phyloP scores from a whole-genome alignment of 2,329 filamentous ascomycete genomes.

The Aspergillus alliaceus region DNA sequence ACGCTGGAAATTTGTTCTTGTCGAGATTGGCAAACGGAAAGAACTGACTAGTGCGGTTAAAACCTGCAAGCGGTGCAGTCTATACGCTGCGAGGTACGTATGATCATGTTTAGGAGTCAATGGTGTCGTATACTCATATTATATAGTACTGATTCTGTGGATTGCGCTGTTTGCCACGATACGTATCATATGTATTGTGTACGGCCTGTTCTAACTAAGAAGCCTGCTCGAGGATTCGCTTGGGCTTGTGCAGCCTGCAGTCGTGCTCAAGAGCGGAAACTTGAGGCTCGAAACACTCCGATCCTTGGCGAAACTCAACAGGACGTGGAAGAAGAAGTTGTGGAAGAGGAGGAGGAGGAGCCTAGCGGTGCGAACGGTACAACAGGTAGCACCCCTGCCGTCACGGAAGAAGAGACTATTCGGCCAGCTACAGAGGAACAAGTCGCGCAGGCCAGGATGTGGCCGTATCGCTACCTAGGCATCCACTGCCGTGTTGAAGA shows the following conservation, averaged over 20 bases:
- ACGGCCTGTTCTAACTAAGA: conserved; percentile 85
- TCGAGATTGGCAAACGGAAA: conserved; percentile 90
- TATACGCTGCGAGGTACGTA: conserved; percentile 84
- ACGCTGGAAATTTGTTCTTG: conserved; percentile 93
- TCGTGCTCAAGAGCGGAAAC: conserved; percentile 87
- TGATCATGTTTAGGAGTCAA: background rate
- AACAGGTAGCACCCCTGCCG: conserved; percentile 64
- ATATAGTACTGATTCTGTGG: conserved; percentile 83
- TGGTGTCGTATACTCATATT: conserved; percentile 23
- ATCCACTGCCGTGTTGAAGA: conserved; percentile 96
- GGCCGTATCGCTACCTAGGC: conserved; percentile 94
- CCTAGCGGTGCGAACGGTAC: conserved; percentile 55
- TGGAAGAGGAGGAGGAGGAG: conserved; percentile 76
- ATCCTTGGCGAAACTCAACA: conserved; percentile 57
- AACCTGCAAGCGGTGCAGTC: conserved; percentile 86
- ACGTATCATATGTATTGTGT: conserved; percentile 99
- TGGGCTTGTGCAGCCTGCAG: conserved; percentile 98
- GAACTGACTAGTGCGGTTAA: conserved; percentile 96
- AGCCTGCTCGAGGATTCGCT: conserved; percentile 93
- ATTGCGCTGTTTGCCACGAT: conserved; percentile 90
- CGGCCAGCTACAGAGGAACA: conserved; percentile 76
- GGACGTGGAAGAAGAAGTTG: conserved; percentile 63
- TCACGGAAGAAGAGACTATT: conserved; percentile 54
- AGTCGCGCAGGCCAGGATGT: conserved; percentile 87
- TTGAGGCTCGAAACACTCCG: conserved; percentile 87